Evolutionary conservation across 2,329 filamentous ascomycete genomes (phyloP).

Genomic region (Fusarium virguliforme): DNA sequence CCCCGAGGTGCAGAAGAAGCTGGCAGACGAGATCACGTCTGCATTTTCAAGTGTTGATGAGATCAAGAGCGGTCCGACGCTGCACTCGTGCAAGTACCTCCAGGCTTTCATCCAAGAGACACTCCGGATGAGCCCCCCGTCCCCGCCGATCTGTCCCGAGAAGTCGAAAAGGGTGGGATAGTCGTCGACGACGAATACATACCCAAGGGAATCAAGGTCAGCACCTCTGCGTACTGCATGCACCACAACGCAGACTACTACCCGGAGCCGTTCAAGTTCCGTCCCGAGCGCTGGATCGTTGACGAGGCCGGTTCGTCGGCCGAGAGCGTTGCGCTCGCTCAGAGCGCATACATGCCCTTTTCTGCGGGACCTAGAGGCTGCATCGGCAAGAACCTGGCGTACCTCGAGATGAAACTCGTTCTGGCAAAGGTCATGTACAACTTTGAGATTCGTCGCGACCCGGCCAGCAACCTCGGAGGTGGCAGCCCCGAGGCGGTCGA

Average conservation of each 20-base stretch:
- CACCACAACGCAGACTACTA: conserved; percentile 37
- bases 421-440: conserved; percentile 33
- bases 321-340: conserved; percentile 22
- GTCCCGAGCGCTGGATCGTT: conserved; percentile 41
- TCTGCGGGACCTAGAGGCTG: conserved; percentile 37
- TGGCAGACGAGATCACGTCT: conserved; percentile 29
- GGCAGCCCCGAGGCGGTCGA: conserved; percentile 21
- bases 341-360: conserved; percentile 33
- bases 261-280: conserved; percentile 34
- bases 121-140: conserved; percentile 47
- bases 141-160: conserved; percentile 37
- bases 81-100: conserved; percentile 46
- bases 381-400: conserved; percentile 42
- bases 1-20: conserved; percentile 23
- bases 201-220: conserved; percentile 36
- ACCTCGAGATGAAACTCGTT: conserved; percentile 39
- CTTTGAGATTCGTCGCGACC: conserved; percentile 32
- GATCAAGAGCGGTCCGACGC: conserved; percentile 25
- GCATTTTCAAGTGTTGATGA: conserved; percentile 28
- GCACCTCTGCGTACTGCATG: conserved; percentile 29
- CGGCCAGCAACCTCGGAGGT: conserved; percentile 33
- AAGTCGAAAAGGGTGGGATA: conserved; percentile 36
- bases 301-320: conserved; percentile 11
- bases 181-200: conserved; percentile 37
- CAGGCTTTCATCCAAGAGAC: conserved; percentile 48